Percentiles rank a stretch among this genome's conserved stretches.
Conservation (phyloP, 768 basidiomycete genomes). For the Panellus pusillus region DNA sequence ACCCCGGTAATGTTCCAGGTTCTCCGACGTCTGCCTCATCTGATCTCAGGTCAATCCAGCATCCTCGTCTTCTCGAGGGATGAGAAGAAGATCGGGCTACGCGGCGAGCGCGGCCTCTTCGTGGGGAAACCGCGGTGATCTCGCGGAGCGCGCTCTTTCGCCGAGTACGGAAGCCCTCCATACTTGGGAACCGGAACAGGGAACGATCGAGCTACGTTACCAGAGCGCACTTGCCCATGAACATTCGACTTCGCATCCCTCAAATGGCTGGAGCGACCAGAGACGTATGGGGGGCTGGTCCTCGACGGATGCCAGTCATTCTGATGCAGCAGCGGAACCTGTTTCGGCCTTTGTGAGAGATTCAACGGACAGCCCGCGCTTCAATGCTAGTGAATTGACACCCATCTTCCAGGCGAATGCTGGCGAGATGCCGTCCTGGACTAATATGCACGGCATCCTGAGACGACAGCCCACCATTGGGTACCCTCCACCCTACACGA, state of each 20-base stretch:
- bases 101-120: constrained; percentile 18
- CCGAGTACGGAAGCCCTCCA: background rate
- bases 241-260: constrained; percentile 9
- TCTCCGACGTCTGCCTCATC: background rate
- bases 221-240: constrained; percentile 3
- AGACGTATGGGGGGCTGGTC: constrained; percentile 11
- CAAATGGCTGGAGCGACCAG: constrained; percentile 17
- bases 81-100: constrained; percentile 14
- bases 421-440: constrained; percentile 8
- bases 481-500: constrained; percentile 12
- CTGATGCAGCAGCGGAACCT: background rate
- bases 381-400: background rate
- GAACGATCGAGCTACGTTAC: constrained; percentile 14
- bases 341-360: background rate
- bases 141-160: constrained; percentile 6
- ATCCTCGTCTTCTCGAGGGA: constrained; percentile 4
- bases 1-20: constrained; percentile 1
- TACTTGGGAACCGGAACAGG: background rate
- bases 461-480: background rate
- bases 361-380: background rate
- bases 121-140: constrained; percentile 21
- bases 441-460: background rate
- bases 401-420: constrained; percentile 6
- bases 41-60: background rate
- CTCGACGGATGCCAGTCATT: constrained; percentile 2